These are phyloP conservation scores for Scleromitrula shiraiana DNA, from an alignment of 2,329 filamentous ascomycete genomes.

Conservation along the genomic window DNA sequence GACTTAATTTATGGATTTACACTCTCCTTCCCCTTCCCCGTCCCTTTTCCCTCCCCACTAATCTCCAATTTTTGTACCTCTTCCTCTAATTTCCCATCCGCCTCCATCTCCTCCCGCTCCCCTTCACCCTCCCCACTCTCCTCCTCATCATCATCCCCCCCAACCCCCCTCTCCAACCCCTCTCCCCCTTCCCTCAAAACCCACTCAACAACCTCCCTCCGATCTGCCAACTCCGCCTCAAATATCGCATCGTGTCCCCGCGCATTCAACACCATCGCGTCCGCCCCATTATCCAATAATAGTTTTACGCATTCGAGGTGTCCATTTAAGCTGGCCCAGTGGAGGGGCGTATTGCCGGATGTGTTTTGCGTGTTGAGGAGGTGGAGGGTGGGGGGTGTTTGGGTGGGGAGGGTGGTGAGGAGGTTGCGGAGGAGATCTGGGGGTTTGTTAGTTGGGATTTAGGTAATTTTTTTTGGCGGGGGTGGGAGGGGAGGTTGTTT, in stretches of 20 bases:
- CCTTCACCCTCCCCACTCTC: no score
- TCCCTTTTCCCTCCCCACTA: no score
- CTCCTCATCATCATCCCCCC: no score
- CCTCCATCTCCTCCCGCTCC: no score
- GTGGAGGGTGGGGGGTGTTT: constrained; percentile 31
- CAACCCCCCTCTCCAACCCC: constrained; percentile 42
- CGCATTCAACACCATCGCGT: constrained; percentile 70
- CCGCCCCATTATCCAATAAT: constrained; percentile 68
- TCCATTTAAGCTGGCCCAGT: constrained; percentile 89
- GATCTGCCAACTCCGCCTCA: constrained; percentile 62
- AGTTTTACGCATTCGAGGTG: constrained; percentile 74
- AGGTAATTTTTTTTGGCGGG: no score
- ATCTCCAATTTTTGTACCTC: no score
- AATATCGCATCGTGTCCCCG: constrained; percentile 77
- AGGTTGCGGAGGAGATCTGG: no score
- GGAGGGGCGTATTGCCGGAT: constrained; percentile 82
- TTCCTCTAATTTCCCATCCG: no score
- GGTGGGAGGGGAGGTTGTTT: constrained; percentile 25
- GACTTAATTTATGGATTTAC: no score
- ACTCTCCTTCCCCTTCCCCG: no score
- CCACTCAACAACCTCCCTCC: constrained; percentile 60
- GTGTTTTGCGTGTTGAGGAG: constrained; percentile 44
- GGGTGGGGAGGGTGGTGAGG: constrained; percentile 20
- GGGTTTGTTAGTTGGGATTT: no score
- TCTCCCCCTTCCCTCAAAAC: constrained; percentile 60